Base-by-base conservation (phyloP, 331 rosid genomes). In the Pyrus hybrid region DNA sequence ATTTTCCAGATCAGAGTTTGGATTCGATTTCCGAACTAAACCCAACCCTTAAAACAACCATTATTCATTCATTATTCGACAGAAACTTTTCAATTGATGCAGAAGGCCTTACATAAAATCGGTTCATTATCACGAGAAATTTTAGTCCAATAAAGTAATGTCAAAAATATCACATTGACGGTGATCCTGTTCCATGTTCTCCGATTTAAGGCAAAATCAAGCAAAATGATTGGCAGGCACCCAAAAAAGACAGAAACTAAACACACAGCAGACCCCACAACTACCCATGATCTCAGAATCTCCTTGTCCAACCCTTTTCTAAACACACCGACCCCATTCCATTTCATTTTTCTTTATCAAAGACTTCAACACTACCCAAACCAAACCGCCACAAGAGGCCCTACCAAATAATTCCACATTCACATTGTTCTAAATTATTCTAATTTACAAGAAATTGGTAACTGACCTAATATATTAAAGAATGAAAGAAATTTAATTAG, bases 221-320 rank as follows among this genome's bases (percentile, higher is more conserved):
- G 8, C 56, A 49, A 16, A 49, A 49, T 16, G 56, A 49, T 16
- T 5, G 56, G 56, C 49, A 3, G 57, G 9, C 21, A 51, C 20
- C 21, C 57, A 51, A 51, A 17, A 6, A 9, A 9, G 45, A 51
- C 71, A 69, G 32, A 54, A 53, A 35, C 33, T 6, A 53, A 70
- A 61, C 60, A 73, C 32, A 64, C 32, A 11, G 56, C 29, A 25
- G 75, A 49, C 84, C 87, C 82, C 80, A 77, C 79, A 71, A 37
- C 13, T 0, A 33, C 9, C 74, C 79, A 76, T 70, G 79, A 57
- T 80, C 73, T 41, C 71, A 75, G 80, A 68, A 72, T 80, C 84
- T 73, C 81, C 41, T 35, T 30, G 35, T 76, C 80, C 75, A 23
- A 29, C 77, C 70, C 75, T 63, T 47, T 68, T 60, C 1, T 57